Percentiles rank a stretch among this genome's conserved stretches.
These are phyloP conservation scores for Penicillium sp. DNA, from an alignment of 2,329 filamentous ascomycete genomes.

Conservation along the genomic window DNA sequence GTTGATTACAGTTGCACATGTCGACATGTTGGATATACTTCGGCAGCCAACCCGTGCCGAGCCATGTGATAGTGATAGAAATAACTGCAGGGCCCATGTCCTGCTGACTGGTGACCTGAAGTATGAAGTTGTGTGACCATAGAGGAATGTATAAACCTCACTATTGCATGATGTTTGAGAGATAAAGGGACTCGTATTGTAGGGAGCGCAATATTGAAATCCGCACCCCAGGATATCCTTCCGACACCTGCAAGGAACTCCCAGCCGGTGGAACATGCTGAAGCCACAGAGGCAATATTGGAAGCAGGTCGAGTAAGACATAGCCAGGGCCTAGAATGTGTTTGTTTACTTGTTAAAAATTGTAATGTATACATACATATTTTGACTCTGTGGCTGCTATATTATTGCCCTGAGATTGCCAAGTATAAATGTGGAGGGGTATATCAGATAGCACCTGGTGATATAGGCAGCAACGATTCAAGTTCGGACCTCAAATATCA, in stretches of 20 bases:
- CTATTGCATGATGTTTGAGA: not conserved
- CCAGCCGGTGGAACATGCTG: not conserved
- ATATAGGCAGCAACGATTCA: not conserved
- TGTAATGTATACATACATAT: not conserved
- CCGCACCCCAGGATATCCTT: not conserved
- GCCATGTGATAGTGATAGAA: constrained; percentile 4
- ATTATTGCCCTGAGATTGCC: too few species aligned
- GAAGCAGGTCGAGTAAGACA: not conserved
- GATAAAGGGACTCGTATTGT: not conserved
- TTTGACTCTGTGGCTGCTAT: not conserved
- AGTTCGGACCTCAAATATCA: not conserved
- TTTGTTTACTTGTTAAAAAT: not conserved
- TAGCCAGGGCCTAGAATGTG: not conserved
- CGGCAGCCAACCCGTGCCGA: not conserved
- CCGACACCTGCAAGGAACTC: not conserved
- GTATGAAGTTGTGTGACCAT: not conserved
- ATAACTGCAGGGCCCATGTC: not conserved
- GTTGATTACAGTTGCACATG: not conserved
- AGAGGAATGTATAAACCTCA: not conserved
- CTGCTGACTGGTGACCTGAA: constrained; percentile 5
- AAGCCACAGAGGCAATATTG: not conserved
- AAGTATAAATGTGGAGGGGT: not conserved
- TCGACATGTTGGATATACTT: not conserved
- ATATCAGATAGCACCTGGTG: not conserved
- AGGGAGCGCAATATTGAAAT: constrained; percentile 2